Evolutionary conservation across 768 basidiomycete species (phyloP).

Genomic region (Tulasnella calospora): DNA sequence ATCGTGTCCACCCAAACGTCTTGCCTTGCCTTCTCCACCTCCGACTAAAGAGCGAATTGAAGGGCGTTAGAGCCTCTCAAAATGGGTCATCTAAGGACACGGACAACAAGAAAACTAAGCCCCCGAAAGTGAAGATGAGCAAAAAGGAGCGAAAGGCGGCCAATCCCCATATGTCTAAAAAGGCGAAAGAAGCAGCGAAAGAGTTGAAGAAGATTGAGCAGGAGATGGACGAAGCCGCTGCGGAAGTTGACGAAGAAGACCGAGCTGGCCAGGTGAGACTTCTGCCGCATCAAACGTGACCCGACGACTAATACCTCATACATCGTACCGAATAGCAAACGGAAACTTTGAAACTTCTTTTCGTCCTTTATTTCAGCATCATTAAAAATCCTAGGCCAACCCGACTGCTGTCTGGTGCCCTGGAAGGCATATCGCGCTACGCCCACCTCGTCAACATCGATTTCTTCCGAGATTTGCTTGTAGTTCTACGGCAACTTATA

Average conservation of each 20-base stretch:
- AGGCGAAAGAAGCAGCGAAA: conserved; percentile 74
- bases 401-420: conserved; percentile 74
- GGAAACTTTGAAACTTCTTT: conserved; percentile 94
- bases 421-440: conserved; percentile 88
- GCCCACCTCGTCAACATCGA: conserved; percentile 97
- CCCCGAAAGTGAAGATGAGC: conserved; percentile 39
- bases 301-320: background rate
- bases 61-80: conserved; percentile 67
- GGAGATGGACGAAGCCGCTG: conserved; percentile 91
- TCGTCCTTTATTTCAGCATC: conserved; percentile 94
- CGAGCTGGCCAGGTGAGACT: conserved; percentile 67
- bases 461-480: conserved; percentile 93
- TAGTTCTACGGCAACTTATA: conserved; percentile 75
- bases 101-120: conserved; percentile 32
- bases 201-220: conserved; percentile 86
- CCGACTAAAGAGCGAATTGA: conserved; percentile 79
- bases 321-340: conserved; percentile 62
- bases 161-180: conserved; percentile 83
- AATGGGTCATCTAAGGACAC: conserved; percentile 48
- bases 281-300: conserved; percentile 8
- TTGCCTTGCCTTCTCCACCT: conserved; percentile 79
- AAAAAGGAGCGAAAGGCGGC: conserved; percentile 54
- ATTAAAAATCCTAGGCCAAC: conserved; percentile 79
- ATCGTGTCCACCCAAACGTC: conserved; percentile 84
- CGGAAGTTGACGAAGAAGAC: conserved; percentile 89